phyloP scores from a whole-genome alignment of 768 basidiomycete genomes.

The Auriscalpium orientale region DNA sequence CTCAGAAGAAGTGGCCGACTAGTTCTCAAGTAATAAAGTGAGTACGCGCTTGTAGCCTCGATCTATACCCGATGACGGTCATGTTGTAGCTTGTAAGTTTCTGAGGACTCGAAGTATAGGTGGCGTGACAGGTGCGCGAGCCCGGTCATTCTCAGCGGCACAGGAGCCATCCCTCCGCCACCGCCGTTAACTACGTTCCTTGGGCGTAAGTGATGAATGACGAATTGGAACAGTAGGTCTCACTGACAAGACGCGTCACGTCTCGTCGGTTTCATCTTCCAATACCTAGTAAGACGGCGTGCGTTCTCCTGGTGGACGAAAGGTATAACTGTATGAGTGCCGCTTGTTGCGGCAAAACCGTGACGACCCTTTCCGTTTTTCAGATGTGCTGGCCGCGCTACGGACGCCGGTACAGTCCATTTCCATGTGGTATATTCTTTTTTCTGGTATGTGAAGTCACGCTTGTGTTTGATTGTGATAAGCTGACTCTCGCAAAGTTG shows the following conservation, averaged over 20 bases:
- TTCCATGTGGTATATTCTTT: conserved; percentile 54
- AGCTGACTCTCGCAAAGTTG: conserved; percentile 19
- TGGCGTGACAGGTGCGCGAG: conserved; percentile 2
- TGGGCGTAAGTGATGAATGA: conserved; percentile 15
- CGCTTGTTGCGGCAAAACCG: conserved; percentile 1
- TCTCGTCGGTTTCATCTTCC: conserved; percentile 29
- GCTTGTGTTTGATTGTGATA: not conserved
- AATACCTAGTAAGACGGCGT: conserved; percentile 27
- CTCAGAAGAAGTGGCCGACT: conserved; percentile 5
- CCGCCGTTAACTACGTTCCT: conserved; percentile 31
- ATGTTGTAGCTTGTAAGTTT: conserved; percentile 4
- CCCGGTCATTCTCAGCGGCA: conserved; percentile 35
- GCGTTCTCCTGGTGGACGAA: conserved; percentile 32
- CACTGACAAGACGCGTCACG: conserved; percentile 6
- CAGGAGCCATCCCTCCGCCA: conserved; percentile 33
- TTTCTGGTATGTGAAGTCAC: conserved; percentile 26
- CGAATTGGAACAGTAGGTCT: not conserved
- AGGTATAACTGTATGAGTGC: conserved; percentile 24
- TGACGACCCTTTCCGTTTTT: conserved; percentile 24
- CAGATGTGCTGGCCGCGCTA: conserved; percentile 60
- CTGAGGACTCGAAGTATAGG: not conserved
- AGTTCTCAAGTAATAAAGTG: conserved; percentile 53
- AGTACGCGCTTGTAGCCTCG: not conserved
- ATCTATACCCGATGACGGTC: not conserved
- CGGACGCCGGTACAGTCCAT: conserved; percentile 66